phyloP scores from a whole-genome alignment of 2,329 filamentous ascomycete species.

The Claviceps sp. region DNA sequence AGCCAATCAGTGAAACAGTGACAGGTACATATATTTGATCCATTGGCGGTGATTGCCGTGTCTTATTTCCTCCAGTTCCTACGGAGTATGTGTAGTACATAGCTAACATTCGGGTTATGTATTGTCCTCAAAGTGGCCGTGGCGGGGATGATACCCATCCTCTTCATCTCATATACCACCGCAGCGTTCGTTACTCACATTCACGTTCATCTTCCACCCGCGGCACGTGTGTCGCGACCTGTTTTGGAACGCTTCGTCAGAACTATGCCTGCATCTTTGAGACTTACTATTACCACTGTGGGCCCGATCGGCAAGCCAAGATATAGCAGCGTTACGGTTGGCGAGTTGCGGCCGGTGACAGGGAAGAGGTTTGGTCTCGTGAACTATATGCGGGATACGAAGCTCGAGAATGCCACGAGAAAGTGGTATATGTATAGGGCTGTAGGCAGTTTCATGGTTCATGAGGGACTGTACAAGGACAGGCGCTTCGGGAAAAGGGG shows the following conservation, averaged over 20 bases:
- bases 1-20: slow-evolving; percentile 20
- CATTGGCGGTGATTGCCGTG: no score
- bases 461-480: slow-evolving; percentile 12
- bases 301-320: slow-evolving; percentile 41
- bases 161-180: slow-evolving; percentile 50
- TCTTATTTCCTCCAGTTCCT: background rate
- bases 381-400: slow-evolving; percentile 26
- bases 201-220: slow-evolving; percentile 52
- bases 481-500: slow-evolving; percentile 8
- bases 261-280: slow-evolving; percentile 29
- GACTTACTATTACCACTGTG: slow-evolving; percentile 41
- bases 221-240: slow-evolving; percentile 47
- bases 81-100: no score
- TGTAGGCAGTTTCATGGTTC: slow-evolving; percentile 25
- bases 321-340: slow-evolving; percentile 28
- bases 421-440: slow-evolving; percentile 29
- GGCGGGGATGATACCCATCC: slow-evolving; percentile 50
- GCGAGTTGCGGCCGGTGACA: slow-evolving; percentile 19
- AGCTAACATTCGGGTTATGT: background rate
- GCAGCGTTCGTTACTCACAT: slow-evolving; percentile 61
- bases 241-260: slow-evolving; percentile 39
- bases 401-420: slow-evolving; percentile 19
- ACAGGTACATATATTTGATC: slow-evolving; percentile 17
- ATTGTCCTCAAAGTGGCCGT: slow-evolving; percentile 31
- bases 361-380: slow-evolving; percentile 23